Evolutionary conservation across 176 grass and related monocot species (phyloP).

Genomic region (Pontederia crassipes): DNA sequence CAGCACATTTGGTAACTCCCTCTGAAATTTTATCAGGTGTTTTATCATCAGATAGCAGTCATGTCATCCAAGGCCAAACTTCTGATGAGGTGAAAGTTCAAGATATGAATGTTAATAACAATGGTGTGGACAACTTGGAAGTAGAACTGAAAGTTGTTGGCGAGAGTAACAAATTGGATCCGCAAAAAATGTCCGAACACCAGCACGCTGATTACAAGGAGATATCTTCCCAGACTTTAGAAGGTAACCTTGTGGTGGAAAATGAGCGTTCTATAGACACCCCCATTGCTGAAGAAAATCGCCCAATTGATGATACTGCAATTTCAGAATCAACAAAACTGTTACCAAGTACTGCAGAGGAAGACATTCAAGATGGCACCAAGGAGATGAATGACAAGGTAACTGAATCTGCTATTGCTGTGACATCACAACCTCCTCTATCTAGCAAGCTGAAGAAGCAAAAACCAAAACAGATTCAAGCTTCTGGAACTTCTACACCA

Average conservation of each 20-base stretch:
- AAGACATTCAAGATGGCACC: constrained; percentile 21
- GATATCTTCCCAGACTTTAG: constrained; percentile 24
- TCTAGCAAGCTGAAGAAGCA: constrained; percentile 34
- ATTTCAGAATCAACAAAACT: constrained; percentile 16
- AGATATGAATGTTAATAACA: constrained; percentile 23
- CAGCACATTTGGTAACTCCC: constrained; percentile 61
- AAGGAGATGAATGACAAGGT: constrained; percentile 40
- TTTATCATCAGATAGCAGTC: constrained; percentile 34
- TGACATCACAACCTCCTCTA: constrained; percentile 24
- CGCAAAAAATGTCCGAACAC: constrained; percentile 39
- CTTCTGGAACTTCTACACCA: constrained; percentile 27
- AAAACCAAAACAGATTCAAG: constrained; percentile 42
- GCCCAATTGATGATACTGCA: constrained; percentile 17
- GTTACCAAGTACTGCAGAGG: constrained; percentile 19
- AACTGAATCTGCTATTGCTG: constrained; percentile 20
- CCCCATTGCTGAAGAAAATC: constrained; percentile 31
- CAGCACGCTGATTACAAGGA: constrained; percentile 31
- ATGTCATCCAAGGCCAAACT: constrained; percentile 23
- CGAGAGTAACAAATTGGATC: constrained; percentile 31
- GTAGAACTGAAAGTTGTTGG: constrained; percentile 23
- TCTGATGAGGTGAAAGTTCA: constrained; percentile 36
- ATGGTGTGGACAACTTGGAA: constrained; percentile 18
- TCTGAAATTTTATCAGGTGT: constrained; percentile 71
- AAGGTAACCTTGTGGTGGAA: constrained; percentile 26
- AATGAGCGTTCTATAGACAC: constrained; percentile 37